phyloP scores from a whole-genome alignment of 1,284 basidiomycete genomes.

The Heterobasidion annosum region DNA sequence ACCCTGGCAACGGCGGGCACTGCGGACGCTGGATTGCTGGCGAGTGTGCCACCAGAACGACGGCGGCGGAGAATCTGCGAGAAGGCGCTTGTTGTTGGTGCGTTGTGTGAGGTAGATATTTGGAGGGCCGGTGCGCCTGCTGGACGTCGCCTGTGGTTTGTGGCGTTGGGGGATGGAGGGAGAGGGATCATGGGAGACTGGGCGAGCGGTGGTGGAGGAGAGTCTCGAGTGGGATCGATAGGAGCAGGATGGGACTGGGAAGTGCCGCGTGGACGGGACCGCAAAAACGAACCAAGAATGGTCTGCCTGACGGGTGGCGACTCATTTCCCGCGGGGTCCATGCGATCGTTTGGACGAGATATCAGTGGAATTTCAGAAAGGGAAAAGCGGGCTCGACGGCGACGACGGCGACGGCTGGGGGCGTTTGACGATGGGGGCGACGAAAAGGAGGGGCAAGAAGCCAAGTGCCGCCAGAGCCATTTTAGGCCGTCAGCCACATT shows the following conservation, averaged over 20 bases:
- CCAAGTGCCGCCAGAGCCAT: background rate
- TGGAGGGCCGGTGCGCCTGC: conserved; percentile 19
- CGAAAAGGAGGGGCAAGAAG: background rate
- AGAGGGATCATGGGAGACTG: conserved; percentile 12
- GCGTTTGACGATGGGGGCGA: background rate
- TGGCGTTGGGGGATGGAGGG: conserved; percentile 13
- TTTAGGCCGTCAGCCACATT: background rate
- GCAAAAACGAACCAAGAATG: conserved; percentile 28
- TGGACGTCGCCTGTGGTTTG: conserved; percentile 20
- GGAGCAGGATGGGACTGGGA: conserved; percentile 29
- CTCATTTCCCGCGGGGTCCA: conserved; percentile 2
- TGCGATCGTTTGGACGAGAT: background rate
- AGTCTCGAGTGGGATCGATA: conserved; percentile 17
- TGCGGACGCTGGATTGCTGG: conserved; percentile 18
- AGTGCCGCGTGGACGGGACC: conserved; percentile 26
- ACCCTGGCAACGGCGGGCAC: conserved; percentile 12
- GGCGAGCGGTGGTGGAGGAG: conserved; percentile 20
- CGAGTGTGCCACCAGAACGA: conserved; percentile 26
- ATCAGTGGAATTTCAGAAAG: background rate
- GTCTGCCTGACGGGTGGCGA: conserved; percentile 18
- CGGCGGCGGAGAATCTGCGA: conserved; percentile 27
- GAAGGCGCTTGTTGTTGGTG: conserved; percentile 17
- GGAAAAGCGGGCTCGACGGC: background rate
- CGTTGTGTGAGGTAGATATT: conserved; percentile 19
- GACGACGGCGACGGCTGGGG: background rate